Evolutionary conservation across 176 grass and related monocot genomes (phyloP).

Genomic region (Avena insularis): DNA sequence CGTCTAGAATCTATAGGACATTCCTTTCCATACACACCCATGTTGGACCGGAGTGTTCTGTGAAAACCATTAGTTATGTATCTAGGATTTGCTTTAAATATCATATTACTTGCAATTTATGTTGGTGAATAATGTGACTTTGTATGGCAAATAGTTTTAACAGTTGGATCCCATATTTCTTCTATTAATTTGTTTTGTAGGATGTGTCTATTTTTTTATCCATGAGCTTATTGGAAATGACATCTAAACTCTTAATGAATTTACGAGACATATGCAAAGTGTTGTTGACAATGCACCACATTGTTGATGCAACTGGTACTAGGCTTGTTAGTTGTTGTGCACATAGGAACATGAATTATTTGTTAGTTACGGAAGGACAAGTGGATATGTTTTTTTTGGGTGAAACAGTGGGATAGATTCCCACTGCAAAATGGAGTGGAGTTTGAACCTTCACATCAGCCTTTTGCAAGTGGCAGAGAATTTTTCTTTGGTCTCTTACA

Average conservation of each 20-base stretch:
- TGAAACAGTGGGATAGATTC: too few relatives aligned
- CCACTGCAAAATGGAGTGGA: background rate
- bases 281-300: background rate
- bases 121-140: background rate
- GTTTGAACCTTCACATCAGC: background rate
- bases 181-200: background rate
- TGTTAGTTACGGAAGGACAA: too few relatives aligned
- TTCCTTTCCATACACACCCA: background rate
- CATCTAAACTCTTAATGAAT: background rate
- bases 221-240: background rate
- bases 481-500: background rate
- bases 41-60: background rate
- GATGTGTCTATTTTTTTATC: background rate
- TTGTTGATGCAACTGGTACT: background rate
- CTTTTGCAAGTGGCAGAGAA: background rate
- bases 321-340: background rate
- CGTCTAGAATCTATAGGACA: background rate
- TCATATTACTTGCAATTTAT: background rate
- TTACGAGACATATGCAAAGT: background rate
- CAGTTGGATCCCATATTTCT: background rate
- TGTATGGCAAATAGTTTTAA: background rate
- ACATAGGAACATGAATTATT: background rate
- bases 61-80: background rate
- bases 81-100: background rate
- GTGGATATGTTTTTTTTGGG: too few relatives aligned